Evolutionary conservation across 2,329 filamentous ascomycete genomes (phyloP).

Genomic region (Ceratocystis diversiconidia): DNA sequence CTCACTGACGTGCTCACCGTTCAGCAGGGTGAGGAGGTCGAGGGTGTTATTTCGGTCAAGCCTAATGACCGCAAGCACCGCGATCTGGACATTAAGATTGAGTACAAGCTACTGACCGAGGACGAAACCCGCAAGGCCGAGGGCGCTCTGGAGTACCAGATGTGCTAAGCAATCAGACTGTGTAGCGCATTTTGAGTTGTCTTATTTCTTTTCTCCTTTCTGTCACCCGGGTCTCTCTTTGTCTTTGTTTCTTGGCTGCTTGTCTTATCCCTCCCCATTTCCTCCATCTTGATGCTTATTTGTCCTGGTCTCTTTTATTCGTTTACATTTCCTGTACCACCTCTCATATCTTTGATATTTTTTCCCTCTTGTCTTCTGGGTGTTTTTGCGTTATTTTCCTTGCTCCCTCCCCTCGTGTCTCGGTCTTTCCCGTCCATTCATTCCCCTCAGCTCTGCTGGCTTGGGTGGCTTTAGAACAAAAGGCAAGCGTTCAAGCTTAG

Average conservation of each 20-base stretch:
- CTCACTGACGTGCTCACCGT: constrained; percentile 85
- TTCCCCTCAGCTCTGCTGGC: not conserved
- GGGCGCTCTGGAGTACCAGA: constrained; percentile 68
- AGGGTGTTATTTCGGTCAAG: constrained; percentile 61
- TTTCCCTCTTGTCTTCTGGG: constrained; percentile 5
- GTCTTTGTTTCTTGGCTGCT: not conserved
- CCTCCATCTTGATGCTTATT: not conserved
- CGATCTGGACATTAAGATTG: constrained; percentile 81
- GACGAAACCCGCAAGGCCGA: constrained; percentile 55
- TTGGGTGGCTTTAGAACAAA: not conserved
- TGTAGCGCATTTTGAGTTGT: not conserved
- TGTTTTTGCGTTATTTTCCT: constrained; percentile 6
- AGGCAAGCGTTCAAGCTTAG: not conserved
- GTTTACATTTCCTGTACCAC: not conserved
- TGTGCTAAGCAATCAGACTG: constrained; percentile 39
- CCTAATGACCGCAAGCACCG: constrained; percentile 90
- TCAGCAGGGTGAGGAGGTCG: constrained; percentile 68
- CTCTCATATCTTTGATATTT: constrained; percentile 10
- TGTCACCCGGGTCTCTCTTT: not conserved
- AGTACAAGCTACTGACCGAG: constrained; percentile 64
- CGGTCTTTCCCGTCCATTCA: not conserved
- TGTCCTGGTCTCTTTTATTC: constrained; percentile 10
- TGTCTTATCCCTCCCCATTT: not conserved
- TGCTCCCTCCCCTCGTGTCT: not conserved
- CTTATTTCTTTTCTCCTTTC: constrained; percentile 12